These are phyloP conservation scores for Phycomyces blakesleeanus DNA, from an alignment of 192 early-diverging fungal species.

Conservation along the genomic window DNA sequence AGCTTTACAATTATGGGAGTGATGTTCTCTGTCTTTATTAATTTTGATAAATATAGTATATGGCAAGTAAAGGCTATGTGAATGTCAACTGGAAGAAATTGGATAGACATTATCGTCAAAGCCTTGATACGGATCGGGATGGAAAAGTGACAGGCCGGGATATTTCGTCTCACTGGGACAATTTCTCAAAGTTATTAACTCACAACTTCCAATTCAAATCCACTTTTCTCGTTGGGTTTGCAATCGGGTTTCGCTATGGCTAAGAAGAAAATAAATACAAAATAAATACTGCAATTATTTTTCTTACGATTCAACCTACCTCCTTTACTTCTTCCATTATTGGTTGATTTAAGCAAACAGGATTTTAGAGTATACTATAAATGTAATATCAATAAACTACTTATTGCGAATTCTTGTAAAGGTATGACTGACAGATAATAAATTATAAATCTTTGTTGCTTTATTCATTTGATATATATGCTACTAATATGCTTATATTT, in stretches of 20 bases:
- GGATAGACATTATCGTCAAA: conserved; percentile 20
- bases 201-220: conserved; percentile 51
- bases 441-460: too few relatives aligned
- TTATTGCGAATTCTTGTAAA: too few relatives aligned
- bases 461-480: too few relatives aligned
- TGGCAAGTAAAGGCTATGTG: conserved; percentile 39
- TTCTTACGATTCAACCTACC: too few relatives aligned
- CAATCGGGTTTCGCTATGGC: conserved; percentile 43
- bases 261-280: conserved; percentile 13
- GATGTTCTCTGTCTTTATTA: not conserved
- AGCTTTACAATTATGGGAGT: not conserved
- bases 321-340: too few relatives aligned
- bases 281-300: too few relatives aligned
- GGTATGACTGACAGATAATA: too few relatives aligned
- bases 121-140: conserved; percentile 40
- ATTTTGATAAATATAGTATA: conserved; percentile 18
- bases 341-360: too few relatives aligned
- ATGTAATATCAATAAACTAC: too few relatives aligned
- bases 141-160: conserved; percentile 39
- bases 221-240: conserved; percentile 43
- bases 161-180: conserved; percentile 30
- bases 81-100: conserved; percentile 41
- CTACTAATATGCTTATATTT: too few relatives aligned
- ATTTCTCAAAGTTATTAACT: conserved; percentile 39
- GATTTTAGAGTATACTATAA: too few relatives aligned